A percentile compares a stretch with the other conserved stretches of the same genome.
These are phyloP conservation scores for Quercus engelmannii DNA, from an alignment of 306 rosid genomes.

Conservation along the genomic window DNA sequence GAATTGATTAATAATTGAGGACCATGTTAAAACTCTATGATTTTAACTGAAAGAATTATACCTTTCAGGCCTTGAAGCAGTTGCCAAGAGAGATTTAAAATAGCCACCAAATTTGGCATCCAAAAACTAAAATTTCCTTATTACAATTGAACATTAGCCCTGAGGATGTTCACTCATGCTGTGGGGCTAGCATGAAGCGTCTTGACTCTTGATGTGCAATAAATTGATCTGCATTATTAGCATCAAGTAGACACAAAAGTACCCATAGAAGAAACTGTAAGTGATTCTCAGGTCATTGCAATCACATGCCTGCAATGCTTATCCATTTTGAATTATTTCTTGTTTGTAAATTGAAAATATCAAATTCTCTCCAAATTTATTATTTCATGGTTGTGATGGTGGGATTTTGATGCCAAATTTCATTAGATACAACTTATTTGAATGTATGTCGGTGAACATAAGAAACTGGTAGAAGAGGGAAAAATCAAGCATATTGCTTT, in stretches of 20 bases:
- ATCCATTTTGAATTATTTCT: not conserved
- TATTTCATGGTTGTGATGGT: not conserved
- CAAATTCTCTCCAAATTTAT: not conserved
- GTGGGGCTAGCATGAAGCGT: slow-evolving; percentile 72
- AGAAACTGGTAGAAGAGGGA: slow-evolving; percentile 76
- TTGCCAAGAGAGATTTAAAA: slow-evolving; percentile 61
- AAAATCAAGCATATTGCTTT: slow-evolving; percentile 57
- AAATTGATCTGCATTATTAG: slow-evolving; percentile 75
- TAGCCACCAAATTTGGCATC: slow-evolving; percentile 80
- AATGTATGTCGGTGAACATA: slow-evolving; percentile 56
- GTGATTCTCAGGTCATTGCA: not conserved
- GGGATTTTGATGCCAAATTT: not conserved
- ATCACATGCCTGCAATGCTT: not conserved
- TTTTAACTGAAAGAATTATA: not conserved
- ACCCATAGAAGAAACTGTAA: slow-evolving; percentile 72
- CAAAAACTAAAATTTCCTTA: not conserved
- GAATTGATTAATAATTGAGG: not conserved
- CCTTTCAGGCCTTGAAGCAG: slow-evolving; percentile 54
- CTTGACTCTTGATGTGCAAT: slow-evolving; percentile 57
- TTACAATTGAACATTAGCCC: slow-evolving; percentile 48
- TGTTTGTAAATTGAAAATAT: not conserved
- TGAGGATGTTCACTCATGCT: slow-evolving; percentile 58
- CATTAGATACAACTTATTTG: not conserved
- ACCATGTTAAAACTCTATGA: not conserved
- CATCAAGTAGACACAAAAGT: slow-evolving; percentile 52